Conservation (phyloP, 805 yeast species). For the Kazachstania viticola region DNA sequence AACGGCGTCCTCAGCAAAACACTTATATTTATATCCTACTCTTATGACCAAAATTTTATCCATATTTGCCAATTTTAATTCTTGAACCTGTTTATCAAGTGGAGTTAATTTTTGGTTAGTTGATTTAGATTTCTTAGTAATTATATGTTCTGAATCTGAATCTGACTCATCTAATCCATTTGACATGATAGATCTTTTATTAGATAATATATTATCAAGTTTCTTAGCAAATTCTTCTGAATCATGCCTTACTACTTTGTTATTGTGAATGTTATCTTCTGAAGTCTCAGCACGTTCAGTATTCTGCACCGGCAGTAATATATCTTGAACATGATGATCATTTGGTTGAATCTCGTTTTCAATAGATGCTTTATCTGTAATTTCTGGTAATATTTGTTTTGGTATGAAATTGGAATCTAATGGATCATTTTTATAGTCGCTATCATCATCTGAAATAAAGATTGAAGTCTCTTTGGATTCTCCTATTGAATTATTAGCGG, state of each 20-base stretch:
- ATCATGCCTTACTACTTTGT: too few relatives aligned
- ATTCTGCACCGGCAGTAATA: too few relatives aligned
- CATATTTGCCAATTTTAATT: slow-evolving; percentile 44
- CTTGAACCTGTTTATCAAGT: slow-evolving; percentile 64
- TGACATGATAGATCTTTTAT: slow-evolving; percentile 5
- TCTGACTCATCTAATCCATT: slow-evolving; percentile 1
- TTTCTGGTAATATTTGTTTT: too few relatives aligned
- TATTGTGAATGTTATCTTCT: too few relatives aligned
- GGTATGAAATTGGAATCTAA: neutral
- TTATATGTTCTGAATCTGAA: too few relatives aligned
- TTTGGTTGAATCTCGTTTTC: neutral
- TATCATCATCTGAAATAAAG: slow-evolving; percentile 1
- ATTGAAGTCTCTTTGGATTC: slow-evolving; percentile 1
- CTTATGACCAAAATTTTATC: slow-evolving; percentile 74
- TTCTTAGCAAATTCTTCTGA: slow-evolving; percentile 4
- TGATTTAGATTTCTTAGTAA: slow-evolving; percentile 2
- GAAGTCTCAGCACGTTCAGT: too few relatives aligned
- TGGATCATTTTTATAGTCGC: neutral
- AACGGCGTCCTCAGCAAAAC: slow-evolving; percentile 77
- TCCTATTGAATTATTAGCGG: neutral
- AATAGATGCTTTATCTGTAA: neutral
- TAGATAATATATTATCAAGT: slow-evolving; percentile 4
- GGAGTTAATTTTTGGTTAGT: slow-evolving; percentile 43
- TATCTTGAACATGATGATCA: neutral
- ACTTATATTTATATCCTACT: slow-evolving; percentile 85